Conservation (phyloP, 306 rosid genomes). For the Prunus persica region DNA sequence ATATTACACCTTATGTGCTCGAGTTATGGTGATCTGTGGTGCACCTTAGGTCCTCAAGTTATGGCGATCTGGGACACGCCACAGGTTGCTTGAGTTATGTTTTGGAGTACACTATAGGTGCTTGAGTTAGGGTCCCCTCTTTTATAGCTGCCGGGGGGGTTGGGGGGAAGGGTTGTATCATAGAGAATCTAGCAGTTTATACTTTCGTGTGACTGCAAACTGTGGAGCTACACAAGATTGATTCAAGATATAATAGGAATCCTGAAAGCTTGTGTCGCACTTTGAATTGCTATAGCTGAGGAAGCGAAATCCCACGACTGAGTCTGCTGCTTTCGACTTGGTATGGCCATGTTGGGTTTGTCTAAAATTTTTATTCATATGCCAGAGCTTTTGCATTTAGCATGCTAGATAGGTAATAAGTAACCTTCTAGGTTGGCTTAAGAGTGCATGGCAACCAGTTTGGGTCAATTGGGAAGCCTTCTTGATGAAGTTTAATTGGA, state of each 20-base stretch:
- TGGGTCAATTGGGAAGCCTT: too few species aligned
- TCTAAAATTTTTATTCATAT: too few species aligned
- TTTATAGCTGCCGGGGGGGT: background rate
- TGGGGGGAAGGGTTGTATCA: background rate
- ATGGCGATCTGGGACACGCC: background rate
- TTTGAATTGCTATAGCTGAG: background rate
- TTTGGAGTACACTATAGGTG: background rate
- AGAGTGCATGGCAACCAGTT: too few species aligned
- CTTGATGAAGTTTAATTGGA: too few species aligned
- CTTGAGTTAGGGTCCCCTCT: background rate
- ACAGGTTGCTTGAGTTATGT: background rate
- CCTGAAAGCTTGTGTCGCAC: background rate
- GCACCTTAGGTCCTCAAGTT: background rate
- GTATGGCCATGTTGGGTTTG: too few species aligned
- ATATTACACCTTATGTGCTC: background rate
- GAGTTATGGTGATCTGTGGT: background rate
- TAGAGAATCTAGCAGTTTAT: background rate
- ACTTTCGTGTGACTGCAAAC: background rate
- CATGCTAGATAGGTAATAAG: too few species aligned
- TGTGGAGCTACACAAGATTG: background rate
- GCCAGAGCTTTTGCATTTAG: too few species aligned
- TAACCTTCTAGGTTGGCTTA: too few species aligned
- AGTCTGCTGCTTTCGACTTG: too few species aligned
- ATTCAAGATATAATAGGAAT: background rate
- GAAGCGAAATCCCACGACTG: too few species aligned